phyloP scores from a whole-genome alignment of 768 basidiomycete genomes.

The Termitomyces sp. region DNA sequence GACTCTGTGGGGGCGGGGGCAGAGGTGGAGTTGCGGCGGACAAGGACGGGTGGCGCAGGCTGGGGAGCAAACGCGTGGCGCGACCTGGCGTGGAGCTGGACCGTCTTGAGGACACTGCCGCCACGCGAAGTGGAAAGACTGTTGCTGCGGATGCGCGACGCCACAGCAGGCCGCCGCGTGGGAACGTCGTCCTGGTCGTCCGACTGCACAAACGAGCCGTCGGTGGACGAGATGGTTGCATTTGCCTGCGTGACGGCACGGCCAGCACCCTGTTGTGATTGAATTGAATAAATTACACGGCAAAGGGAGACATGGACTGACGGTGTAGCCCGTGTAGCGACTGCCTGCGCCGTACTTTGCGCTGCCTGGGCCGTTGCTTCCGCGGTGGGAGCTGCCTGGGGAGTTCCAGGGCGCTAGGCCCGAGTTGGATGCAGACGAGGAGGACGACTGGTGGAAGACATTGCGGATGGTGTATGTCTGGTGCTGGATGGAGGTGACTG shows the following conservation, averaged over 20 bases:
- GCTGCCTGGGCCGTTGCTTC: constrained; percentile 52
- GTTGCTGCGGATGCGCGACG: constrained; percentile 51
- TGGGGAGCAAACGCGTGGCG: constrained; percentile 52
- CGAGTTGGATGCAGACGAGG: constrained; percentile 42
- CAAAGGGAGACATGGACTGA: constrained; percentile 33
- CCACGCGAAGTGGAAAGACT: constrained; percentile 53
- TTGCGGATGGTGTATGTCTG: constrained; percentile 72
- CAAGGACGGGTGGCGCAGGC: no score
- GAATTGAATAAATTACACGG: not conserved
- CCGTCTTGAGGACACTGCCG: constrained; percentile 59
- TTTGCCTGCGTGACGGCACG: constrained; percentile 76
- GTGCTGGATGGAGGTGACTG: constrained; percentile 73
- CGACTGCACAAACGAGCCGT: constrained; percentile 41
- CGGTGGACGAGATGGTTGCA: constrained; percentile 45
- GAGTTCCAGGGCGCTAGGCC: constrained; percentile 41
- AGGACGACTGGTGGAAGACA: constrained; percentile 69
- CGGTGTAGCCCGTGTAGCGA: constrained; percentile 67
- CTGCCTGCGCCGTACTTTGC: constrained; percentile 72
- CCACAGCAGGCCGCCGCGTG: constrained; percentile 25
- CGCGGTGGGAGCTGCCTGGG: constrained; percentile 47
- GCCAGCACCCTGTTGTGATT: constrained; percentile 52
- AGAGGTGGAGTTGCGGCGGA: constrained; percentile 23
- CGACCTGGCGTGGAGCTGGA: constrained; percentile 62
- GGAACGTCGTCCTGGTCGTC: constrained; percentile 60
- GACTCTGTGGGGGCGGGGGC: constrained; percentile 24